Evolutionary conservation across 805 yeast genomes (phyloP), one percentile per base, ranked within the genome.

Genomic region (Ascoidea asiatica): DNA sequence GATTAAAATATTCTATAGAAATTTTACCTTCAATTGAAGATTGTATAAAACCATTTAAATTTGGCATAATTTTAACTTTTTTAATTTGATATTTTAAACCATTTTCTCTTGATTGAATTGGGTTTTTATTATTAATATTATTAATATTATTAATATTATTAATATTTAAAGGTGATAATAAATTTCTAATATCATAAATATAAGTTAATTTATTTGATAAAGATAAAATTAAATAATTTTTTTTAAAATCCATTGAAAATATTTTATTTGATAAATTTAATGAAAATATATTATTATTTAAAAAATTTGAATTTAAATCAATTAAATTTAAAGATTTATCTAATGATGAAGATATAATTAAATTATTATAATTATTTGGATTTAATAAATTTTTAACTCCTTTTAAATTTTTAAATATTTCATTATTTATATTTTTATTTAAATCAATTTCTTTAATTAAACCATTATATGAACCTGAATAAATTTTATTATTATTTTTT

Each of bases 21-120:
- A 82, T 87, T 22, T 94, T 65, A 0, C 95, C 95, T 53, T 85
- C 95, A n/a, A 86, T 67, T 1, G 90, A 79, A 21, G 86, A 67
- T 29, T 79, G 69, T 0, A 80, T 86, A 56, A 73, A 80, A 5
- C 81, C 92, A 50, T 63, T 57, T 2, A 69, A 69, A 44, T 67
- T 61, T 0, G 83, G 81, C 51, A 77, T 68, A 37, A 77, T 63
- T 49, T 66, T 67, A 35, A 84, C 52, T 20, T 72, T 72, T 41
- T 79, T 65, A 1, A 80, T 74, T 59, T 82, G 88, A 54, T 75
- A 75, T 52, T 75, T 75, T 43, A 85, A 65, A 0, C 89, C 85
- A 37, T 79, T 71, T 46, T 79, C 82, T 37, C 84, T 61, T 3
- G 65, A 57, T 45, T 70, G 73, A n/a, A n/a, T n/a, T n/a, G n/a